Evolutionary conservation across 2,329 filamentous ascomycete genomes (phyloP).

Genomic region (Monascus ruber): DNA sequence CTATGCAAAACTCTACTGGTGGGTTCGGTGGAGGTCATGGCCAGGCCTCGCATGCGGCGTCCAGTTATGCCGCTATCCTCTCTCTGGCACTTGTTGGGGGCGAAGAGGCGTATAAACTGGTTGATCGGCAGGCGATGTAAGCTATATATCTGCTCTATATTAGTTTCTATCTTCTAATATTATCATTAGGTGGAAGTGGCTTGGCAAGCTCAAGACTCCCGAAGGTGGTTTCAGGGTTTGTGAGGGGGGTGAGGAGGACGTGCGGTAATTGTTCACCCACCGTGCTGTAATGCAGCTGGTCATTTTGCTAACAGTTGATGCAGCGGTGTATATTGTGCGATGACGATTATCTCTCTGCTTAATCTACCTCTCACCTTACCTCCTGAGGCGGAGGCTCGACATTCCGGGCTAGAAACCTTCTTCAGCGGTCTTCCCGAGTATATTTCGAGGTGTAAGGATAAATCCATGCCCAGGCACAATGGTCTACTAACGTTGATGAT

Average conservation of each 20-base stretch:
- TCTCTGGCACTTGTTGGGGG: conserved; percentile 69
- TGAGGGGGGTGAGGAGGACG: conserved; percentile 79
- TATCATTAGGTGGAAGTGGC: conserved; percentile 62
- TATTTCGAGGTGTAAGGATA: conserved; percentile 59
- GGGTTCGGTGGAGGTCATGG: conserved; percentile 93
- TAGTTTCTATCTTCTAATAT: conserved; percentile 11
- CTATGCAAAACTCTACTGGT: conserved; percentile 71
- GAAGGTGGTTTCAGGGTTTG: conserved; percentile 86
- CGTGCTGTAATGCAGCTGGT: conserved; percentile 6
- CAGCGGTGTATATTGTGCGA: conserved; percentile 84
- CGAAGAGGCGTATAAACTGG: conserved; percentile 57
- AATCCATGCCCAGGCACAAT: not conserved
- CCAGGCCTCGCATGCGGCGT: conserved; percentile 77
- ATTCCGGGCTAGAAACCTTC: conserved; percentile 53
- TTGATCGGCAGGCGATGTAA: conserved; percentile 68
- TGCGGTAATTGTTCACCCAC: conserved; percentile 49
- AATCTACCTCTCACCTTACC: conserved; percentile 72
- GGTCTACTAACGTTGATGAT: conserved; percentile 6
- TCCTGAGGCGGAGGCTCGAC: conserved; percentile 55
- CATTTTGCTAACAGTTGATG: conserved; percentile 10
- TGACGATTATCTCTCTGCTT: conserved; percentile 72
- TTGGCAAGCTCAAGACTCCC: conserved; percentile 72
- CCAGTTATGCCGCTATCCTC: conserved; percentile 75
- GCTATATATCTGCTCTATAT: conserved; percentile 9
- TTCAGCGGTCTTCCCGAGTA: conserved; percentile 66